Conservation (phyloP, 805 yeast genomes). For the Candida anglica region DNA sequence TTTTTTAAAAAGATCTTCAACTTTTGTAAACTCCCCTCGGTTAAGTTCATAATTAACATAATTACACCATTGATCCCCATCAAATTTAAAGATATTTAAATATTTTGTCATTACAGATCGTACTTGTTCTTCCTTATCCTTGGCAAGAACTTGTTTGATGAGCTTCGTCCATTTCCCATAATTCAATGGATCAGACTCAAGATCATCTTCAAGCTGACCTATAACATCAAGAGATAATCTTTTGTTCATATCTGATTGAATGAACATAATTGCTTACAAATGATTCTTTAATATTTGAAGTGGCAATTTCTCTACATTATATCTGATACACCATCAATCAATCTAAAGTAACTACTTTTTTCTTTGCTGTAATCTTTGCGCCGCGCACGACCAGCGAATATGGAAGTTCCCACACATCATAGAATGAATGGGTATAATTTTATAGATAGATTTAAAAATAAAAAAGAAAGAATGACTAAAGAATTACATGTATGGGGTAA, state of each 20-base stretch:
- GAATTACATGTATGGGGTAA: conserved; percentile 56
- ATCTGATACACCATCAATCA: too few relatives aligned
- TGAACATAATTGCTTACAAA: too few relatives aligned
- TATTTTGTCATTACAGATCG: conserved; percentile 56
- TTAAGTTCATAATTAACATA: conserved; percentile 64
- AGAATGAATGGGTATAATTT: too few relatives aligned
- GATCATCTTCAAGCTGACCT: conserved; percentile 54
- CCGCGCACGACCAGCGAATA: too few relatives aligned
- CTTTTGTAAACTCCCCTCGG: conserved; percentile 61
- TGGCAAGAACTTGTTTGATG: conserved; percentile 43
- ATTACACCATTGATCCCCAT: conserved; percentile 62
- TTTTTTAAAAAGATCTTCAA: conserved; percentile 61
- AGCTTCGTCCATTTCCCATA: conserved; percentile 54
- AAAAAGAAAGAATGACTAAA: too few relatives aligned
- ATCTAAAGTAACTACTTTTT: too few relatives aligned
- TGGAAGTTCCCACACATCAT: too few relatives aligned
- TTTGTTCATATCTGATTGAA: conserved; percentile 15
- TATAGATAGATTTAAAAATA: too few relatives aligned
- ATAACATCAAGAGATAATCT: conserved; percentile 44
- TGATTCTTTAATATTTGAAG: too few relatives aligned
- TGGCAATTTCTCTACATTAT: too few relatives aligned
- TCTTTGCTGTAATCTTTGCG: too few relatives aligned
- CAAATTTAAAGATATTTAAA: conserved; percentile 56
- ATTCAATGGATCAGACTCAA: conserved; percentile 51
- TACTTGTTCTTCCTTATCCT: conserved; percentile 59